A percentile compares a stretch with the other conserved stretches of the same genome.
phyloP scores from a whole-genome alignment of 352 stramenopile species.

The Globisporangium emineosum region DNA sequence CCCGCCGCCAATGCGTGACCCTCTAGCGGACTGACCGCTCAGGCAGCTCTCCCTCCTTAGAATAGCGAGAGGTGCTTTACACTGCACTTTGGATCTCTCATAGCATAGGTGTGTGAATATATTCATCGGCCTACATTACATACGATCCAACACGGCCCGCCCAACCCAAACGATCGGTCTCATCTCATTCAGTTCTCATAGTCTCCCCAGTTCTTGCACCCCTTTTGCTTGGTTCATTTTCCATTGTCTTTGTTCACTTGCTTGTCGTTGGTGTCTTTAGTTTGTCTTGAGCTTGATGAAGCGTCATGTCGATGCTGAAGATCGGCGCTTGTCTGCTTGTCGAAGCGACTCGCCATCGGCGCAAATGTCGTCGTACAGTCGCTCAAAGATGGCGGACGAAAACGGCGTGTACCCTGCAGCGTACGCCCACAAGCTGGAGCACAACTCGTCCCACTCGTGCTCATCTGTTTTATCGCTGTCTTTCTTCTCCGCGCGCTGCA shows the following conservation, averaged over 20 bases:
- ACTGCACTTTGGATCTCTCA: not conserved
- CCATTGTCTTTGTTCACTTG: conserved; percentile 1
- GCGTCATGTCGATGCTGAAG: conserved; percentile 20
- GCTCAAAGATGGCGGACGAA: conserved; percentile 68
- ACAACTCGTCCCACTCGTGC: conserved; percentile 71
- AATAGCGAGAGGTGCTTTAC: not conserved
- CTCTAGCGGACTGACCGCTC: not conserved
- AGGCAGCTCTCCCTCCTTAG: not conserved
- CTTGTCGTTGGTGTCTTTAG: not conserved
- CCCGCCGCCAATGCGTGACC: no score
- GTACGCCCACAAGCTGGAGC: conserved; percentile 77
- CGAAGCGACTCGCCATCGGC: conserved; percentile 55
- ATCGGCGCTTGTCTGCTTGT: conserved; percentile 13
- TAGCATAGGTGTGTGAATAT: conserved; percentile 17
- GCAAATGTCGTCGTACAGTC: conserved; percentile 85
- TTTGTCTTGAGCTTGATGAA: not conserved
- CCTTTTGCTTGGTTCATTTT: not conserved
- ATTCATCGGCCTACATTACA: conserved; percentile 19
- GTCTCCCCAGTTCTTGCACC: not conserved
- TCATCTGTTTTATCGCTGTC: conserved; percentile 13
- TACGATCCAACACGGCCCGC: conserved; percentile 8
- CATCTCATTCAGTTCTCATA: not conserved
- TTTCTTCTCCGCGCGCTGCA: conserved; percentile 39
- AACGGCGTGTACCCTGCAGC: conserved; percentile 77
- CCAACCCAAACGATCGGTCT: not conserved